Evolutionary conservation across 805 yeast species (phyloP).

Genomic region (Myxozyma geophila): DNA sequence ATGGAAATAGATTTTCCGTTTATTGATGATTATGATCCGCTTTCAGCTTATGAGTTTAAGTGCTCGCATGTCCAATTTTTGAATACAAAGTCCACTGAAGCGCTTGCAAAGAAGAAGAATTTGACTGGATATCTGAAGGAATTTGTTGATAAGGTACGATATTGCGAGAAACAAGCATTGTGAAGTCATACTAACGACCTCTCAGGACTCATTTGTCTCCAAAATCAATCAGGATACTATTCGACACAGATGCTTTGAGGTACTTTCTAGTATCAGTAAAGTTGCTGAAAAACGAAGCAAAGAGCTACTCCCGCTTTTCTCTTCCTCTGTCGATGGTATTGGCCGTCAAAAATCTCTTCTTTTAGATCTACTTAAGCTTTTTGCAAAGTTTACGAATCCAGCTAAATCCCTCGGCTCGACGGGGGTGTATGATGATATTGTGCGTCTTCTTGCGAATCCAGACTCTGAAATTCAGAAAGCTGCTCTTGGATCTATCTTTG

Average conservation of each 20-base stretch:
- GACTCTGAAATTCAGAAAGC: conserved; percentile 66
- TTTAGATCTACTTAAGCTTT: conserved; percentile 58
- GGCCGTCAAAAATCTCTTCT: conserved; percentile 25
- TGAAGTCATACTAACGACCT: too few relatives aligned
- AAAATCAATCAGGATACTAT: conserved; percentile 10
- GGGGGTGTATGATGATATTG: conserved; percentile 57
- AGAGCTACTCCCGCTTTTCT: conserved; percentile 62
- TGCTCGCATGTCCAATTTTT: conserved; percentile 23
- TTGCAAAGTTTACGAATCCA: conserved; percentile 68
- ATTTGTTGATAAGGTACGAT: conserved; percentile 3
- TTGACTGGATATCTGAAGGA: neutral
- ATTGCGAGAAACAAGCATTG: too few relatives aligned
- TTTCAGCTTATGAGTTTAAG: conserved; percentile 10
- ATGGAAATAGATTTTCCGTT: neutral
- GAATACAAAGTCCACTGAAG: conserved; percentile 3
- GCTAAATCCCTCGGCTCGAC: conserved; percentile 57
- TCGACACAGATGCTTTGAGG: conserved; percentile 49
- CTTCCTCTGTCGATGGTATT: conserved; percentile 41
- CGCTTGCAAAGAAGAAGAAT: conserved; percentile 2
- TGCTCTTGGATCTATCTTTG: conserved; percentile 71
- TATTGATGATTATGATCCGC: conserved; percentile 4
- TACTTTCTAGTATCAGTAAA: conserved; percentile 61
- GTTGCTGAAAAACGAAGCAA: conserved; percentile 69
- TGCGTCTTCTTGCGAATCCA: conserved; percentile 64
- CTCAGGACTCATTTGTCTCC: conserved; percentile 7